A percentile compares a stretch with the other conserved stretches of the same genome.
These are phyloP conservation scores for Neurospora sp. DNA, from an alignment of 2,329 filamentous ascomycete species.

Conservation along the genomic window DNA sequence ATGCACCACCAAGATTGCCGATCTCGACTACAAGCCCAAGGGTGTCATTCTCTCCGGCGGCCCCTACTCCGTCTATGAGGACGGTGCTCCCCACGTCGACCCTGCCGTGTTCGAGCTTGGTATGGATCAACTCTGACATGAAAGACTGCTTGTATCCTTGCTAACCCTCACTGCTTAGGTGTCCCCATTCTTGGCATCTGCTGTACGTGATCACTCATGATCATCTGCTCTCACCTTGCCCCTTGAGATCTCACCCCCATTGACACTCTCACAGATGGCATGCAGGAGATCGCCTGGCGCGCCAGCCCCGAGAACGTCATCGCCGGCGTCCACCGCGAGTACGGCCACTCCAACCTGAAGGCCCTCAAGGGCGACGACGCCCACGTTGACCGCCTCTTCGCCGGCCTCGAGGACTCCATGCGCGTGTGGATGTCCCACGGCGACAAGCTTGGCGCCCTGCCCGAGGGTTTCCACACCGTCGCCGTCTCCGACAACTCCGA, in stretches of 20 bases:
- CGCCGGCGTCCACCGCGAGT: conserved; percentile 17
- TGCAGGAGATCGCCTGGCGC: conserved; percentile 66
- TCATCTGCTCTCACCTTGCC: background rate
- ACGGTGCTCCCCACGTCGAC: conserved; percentile 65
- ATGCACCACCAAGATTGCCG: conserved; percentile 71
- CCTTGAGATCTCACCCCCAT: conserved; percentile 2
- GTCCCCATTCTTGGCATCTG: conserved; percentile 26
- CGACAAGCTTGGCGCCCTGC: conserved; percentile 71
- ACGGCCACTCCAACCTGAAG: conserved; percentile 49
- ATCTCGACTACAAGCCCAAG: conserved; percentile 69
- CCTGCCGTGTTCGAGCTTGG: conserved; percentile 68
- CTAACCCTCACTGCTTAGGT: conserved; percentile 10
- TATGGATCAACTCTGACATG: conserved; percentile 30
- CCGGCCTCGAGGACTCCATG: conserved; percentile 59
- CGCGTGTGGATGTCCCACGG: conserved; percentile 81
- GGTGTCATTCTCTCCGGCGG: conserved; percentile 61
- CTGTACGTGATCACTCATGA: conserved; percentile 9
- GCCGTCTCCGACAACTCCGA: conserved; percentile 67
- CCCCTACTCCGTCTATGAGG: conserved; percentile 69
- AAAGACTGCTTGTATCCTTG: conserved; percentile 21
- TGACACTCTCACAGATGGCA: conserved; percentile 27
- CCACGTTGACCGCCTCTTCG: conserved; percentile 71
- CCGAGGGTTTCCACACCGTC: conserved; percentile 61
- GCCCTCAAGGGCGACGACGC: conserved; percentile 42
- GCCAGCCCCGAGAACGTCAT: conserved; percentile 34